These are phyloP conservation scores for Metschnikowia colocasiae DNA, from an alignment of 805 yeast genomes.

Conservation along the genomic window DNA sequence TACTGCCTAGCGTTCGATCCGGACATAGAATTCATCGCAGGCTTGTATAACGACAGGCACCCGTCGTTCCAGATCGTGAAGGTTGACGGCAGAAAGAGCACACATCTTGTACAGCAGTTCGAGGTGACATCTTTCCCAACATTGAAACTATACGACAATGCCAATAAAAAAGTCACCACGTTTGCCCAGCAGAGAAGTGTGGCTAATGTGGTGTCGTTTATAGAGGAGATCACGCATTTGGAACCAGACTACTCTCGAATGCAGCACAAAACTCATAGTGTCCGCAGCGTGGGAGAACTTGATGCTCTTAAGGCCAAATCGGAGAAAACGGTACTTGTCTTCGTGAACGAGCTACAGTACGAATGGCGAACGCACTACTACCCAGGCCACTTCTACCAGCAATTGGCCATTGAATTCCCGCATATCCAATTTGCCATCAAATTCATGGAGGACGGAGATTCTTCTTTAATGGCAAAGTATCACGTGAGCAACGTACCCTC, in stretches of 20 bases:
- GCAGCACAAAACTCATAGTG: background rate
- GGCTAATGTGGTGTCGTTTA: slow-evolving; percentile 12
- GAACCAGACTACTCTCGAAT: slow-evolving; percentile 4
- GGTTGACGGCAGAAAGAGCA: slow-evolving; percentile 26
- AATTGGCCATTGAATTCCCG: slow-evolving; percentile 18
- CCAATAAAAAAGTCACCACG: slow-evolving; percentile 37
- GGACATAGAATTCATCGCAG: slow-evolving; percentile 36
- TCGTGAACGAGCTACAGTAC: slow-evolving; percentile 8
- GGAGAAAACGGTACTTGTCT: slow-evolving; percentile 9
- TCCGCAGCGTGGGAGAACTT: slow-evolving; percentile 2
- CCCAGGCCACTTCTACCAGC: slow-evolving; percentile 36
- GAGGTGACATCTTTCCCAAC: slow-evolving; percentile 46
- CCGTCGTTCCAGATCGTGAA: slow-evolving; percentile 30
- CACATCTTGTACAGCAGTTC: slow-evolving; percentile 37
- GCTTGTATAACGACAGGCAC: slow-evolving; percentile 34
- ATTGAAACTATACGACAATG: slow-evolving; percentile 41
- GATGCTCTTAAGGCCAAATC: background rate
- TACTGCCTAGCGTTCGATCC: slow-evolving; percentile 34
- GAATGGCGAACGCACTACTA: slow-evolving; percentile 33
- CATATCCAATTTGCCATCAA: slow-evolving; percentile 24
- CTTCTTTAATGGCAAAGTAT: slow-evolving; percentile 22
- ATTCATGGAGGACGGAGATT: slow-evolving; percentile 22
- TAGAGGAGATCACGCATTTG: slow-evolving; percentile 8
- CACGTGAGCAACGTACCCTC: slow-evolving; percentile 32
- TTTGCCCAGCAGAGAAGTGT: slow-evolving; percentile 27